Percentiles rank a stretch among this genome's conserved stretches.
phyloP scores from a whole-genome alignment of 2,329 filamentous ascomycete genomes.

The Magnaporthales sp. region DNA sequence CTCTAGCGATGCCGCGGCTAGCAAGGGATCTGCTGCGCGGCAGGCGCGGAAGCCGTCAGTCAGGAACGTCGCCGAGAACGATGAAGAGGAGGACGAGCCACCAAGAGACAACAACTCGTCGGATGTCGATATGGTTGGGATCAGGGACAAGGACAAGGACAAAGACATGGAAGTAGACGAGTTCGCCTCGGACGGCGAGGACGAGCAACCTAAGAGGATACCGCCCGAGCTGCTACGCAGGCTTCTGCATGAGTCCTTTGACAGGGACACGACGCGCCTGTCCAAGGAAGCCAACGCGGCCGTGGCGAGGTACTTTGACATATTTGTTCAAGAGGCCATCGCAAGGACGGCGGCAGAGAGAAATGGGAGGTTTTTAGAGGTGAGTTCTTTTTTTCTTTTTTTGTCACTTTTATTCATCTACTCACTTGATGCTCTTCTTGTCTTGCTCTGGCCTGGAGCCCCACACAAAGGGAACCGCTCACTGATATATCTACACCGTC shows the following conservation, averaged over 20 bases:
- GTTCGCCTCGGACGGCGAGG: conserved; percentile 19
- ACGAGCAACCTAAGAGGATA: conserved; percentile 41
- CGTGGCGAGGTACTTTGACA: conserved; percentile 78
- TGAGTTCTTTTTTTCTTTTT: conserved; percentile 28
- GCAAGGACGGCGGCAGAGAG: conserved; percentile 69
- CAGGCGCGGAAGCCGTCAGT: background rate
- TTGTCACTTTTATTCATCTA: background rate
- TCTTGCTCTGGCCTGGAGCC: background rate
- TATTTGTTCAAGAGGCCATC: conserved; percentile 84
- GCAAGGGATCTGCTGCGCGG: background rate
- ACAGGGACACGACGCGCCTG: conserved; percentile 61
- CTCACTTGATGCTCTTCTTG: too few species aligned
- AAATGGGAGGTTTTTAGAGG: conserved; percentile 63
- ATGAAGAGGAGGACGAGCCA: background rate
- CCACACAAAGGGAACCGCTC: background rate
- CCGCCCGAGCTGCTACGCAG: conserved; percentile 67
- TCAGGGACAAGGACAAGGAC: conserved; percentile 14
- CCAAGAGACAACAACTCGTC: background rate
- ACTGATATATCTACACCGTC: background rate
- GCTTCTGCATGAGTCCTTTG: conserved; percentile 73
- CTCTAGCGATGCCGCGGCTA: background rate
- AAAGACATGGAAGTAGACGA: conserved; percentile 10
- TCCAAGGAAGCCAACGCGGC: conserved; percentile 69
- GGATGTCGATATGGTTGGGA: conserved; percentile 9
- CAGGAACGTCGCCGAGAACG: background rate